phyloP scores from a whole-genome alignment of 129 eudicot genomes.

The Cynara cardunculus region DNA sequence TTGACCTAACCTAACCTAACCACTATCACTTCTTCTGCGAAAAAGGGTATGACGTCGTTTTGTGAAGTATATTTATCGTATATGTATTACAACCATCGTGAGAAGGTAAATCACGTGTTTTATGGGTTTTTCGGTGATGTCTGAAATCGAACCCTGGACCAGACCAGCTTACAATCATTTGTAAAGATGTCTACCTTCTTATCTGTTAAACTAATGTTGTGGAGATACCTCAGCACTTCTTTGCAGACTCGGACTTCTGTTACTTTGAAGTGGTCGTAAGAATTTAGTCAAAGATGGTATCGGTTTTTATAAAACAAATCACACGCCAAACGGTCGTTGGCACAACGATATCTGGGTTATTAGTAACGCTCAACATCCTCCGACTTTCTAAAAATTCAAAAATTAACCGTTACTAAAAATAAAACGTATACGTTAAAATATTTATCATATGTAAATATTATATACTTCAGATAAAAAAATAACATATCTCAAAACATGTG shows the following conservation, averaged over 20 bases:
- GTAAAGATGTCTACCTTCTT: background rate
- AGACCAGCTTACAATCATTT: background rate
- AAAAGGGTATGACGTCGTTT: background rate
- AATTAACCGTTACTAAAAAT: no score
- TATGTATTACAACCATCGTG: no score
- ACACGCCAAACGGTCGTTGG: background rate
- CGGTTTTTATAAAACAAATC: background rate
- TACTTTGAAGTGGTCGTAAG: background rate
- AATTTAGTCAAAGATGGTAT: background rate
- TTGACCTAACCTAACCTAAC: background rate
- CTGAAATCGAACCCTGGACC: background rate
- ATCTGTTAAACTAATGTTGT: background rate
- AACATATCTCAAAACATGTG: constrained; percentile 4
- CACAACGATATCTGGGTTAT: background rate
- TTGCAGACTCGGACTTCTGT: background rate
- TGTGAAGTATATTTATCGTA: background rate
- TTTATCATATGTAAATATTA: background rate
- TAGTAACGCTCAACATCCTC: no score
- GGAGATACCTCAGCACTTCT: background rate
- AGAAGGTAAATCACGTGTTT: background rate
- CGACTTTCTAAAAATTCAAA: no score
- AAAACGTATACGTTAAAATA: no score
- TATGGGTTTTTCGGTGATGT: background rate
- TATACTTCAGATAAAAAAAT: background rate
- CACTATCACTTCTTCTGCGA: background rate